Percentiles rank a stretch among this genome's conserved stretches.
Conservation (phyloP, 2,329 filamentous ascomycete species). For the Neopestalotiopsis rosae region DNA sequence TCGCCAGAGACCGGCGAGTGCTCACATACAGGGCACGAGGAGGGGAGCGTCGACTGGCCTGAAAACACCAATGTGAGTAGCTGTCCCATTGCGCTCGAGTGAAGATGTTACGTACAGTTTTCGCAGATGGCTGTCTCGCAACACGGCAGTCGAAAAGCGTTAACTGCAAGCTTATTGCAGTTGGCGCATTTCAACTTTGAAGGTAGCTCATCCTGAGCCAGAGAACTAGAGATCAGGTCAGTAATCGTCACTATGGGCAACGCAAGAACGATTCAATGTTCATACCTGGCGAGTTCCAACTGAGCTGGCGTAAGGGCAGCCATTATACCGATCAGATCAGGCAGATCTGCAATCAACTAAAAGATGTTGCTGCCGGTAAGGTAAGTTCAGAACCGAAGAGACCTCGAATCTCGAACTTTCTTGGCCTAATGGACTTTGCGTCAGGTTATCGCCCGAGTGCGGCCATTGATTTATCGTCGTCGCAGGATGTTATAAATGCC, state of each 20-base stretch:
- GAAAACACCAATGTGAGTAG: background rate
- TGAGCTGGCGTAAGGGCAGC: conserved; percentile 53
- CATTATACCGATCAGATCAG: conserved; percentile 25
- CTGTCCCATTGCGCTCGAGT: background rate
- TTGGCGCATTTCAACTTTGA: conserved; percentile 94
- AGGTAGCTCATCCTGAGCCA: conserved; percentile 86
- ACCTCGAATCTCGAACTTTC: conserved; percentile 11
- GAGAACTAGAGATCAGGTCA: conserved; percentile 59
- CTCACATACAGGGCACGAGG: conserved; percentile 89
- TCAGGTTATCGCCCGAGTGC: conserved; percentile 2
- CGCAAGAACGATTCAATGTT: background rate
- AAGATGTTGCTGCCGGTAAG: background rate
- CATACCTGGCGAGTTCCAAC: conserved; percentile 64
- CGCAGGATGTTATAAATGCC: background rate
- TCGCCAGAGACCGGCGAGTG: conserved; percentile 86
- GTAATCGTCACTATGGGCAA: conserved; percentile 13
- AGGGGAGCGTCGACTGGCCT: conserved; percentile 79
- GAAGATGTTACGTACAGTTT: conserved; percentile 65
- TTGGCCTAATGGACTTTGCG: conserved; percentile 3
- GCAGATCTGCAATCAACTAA: background rate
- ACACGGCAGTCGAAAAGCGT: conserved; percentile 90
- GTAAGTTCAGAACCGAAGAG: background rate
- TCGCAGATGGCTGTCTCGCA: conserved; percentile 96
- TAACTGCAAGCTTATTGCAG: conserved; percentile 88
- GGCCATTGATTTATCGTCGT: background rate